Evolutionary conservation across 192 early-diverging fungal species (phyloP).

Genomic region (Rhizophagus sp.): DNA sequence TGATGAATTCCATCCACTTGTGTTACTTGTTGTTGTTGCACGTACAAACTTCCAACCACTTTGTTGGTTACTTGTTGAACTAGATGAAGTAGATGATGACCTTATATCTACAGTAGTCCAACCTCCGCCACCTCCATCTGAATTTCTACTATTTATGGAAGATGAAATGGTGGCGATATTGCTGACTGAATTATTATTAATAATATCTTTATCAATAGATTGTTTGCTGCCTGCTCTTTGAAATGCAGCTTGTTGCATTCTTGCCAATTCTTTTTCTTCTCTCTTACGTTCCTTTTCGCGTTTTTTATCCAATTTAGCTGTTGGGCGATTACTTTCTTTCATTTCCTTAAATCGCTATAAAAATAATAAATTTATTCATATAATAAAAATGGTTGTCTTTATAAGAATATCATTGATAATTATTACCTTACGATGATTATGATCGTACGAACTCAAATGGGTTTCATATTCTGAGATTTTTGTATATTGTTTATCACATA

Average conservation of each 20-base stretch:
- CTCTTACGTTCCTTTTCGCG: slow-evolving; percentile 63
- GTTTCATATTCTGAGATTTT: slow-evolving; percentile 76
- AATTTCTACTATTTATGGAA: neutral
- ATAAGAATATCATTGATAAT: neutral
- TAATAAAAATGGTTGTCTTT: neutral
- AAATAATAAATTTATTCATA: neutral
- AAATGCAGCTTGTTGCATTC: slow-evolving; percentile 67
- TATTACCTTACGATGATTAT: slow-evolving; percentile 72
- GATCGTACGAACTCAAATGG: slow-evolving; percentile 77
- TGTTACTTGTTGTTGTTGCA: slow-evolving; percentile 8
- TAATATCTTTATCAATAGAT: neutral
- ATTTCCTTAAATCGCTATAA: slow-evolving; percentile 76
- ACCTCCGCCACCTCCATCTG: neutral
- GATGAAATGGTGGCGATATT: neutral
- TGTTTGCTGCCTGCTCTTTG: slow-evolving; percentile 39
- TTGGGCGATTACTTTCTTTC: slow-evolving; percentile 56
- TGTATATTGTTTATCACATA: slow-evolving; percentile 81
- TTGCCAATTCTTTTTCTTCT: slow-evolving; percentile 67
- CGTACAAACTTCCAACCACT: slow-evolving; percentile 7
- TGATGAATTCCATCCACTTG: slow-evolving; percentile 8
- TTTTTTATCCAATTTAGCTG: slow-evolving; percentile 45
- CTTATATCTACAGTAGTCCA: neutral
- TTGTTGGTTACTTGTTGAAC: neutral
- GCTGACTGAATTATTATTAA: neutral
- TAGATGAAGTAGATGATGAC: neutral